Evolutionary conservation across 2,329 filamentous ascomycete species (phyloP).

Genomic region (Aspergillus latus): DNA sequence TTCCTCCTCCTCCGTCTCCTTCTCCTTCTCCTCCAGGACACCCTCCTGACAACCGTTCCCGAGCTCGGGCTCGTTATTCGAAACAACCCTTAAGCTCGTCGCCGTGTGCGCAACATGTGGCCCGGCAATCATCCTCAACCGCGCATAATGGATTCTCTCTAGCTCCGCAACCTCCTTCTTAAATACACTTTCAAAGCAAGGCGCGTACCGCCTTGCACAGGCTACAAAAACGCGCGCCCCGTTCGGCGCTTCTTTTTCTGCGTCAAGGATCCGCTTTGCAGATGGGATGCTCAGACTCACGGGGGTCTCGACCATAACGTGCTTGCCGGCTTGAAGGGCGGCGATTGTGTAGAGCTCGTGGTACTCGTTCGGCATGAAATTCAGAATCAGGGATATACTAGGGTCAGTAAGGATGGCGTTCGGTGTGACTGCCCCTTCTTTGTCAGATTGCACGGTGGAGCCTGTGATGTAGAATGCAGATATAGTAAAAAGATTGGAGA

Average conservation of each 20-base stretch:
- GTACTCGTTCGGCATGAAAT: conserved; percentile 57
- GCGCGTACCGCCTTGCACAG: conserved; percentile 62
- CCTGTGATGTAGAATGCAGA: conserved; percentile 53
- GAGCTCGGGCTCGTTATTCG: not conserved
- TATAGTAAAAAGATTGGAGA: conserved; percentile 43
- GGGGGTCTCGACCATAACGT: conserved; percentile 62
- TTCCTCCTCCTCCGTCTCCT: not conserved
- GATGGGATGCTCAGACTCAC: conserved; percentile 52
- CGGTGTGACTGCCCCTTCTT: not conserved
- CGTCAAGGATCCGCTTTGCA: conserved; percentile 50
- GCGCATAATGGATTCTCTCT: conserved; percentile 56
- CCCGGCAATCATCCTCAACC: conserved; percentile 54
- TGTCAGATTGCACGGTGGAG: not conserved
- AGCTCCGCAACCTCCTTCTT: conserved; percentile 54
- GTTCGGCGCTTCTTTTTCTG: conserved; percentile 44
- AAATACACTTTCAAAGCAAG: conserved; percentile 55
- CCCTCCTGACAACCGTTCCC: not conserved
- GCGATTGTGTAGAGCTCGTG: conserved; percentile 55
- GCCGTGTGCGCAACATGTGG: conserved; percentile 44
- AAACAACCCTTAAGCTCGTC: not conserved
- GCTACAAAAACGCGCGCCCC: conserved; percentile 57
- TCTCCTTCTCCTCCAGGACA: not conserved
- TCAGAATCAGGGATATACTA: conserved; percentile 43
- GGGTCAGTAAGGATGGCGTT: conserved; percentile 50
- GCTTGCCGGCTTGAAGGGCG: conserved; percentile 56